These are phyloP conservation scores for Sporothrix phasma DNA, from an alignment of 2,329 filamentous ascomycete genomes.

Conservation along the genomic window DNA sequence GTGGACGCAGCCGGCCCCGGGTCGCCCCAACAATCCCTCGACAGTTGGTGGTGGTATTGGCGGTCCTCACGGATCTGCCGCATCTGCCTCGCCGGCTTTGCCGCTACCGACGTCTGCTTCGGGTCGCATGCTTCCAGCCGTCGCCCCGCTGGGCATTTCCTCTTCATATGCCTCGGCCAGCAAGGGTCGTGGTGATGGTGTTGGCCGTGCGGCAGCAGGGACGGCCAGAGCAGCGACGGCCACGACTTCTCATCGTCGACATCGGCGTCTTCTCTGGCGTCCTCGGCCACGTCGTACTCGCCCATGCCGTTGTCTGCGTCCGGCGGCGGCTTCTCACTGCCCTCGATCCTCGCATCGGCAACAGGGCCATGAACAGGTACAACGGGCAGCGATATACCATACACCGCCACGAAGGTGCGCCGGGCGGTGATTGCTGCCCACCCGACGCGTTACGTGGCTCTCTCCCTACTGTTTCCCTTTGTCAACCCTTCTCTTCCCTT, in stretches of 20 bases:
- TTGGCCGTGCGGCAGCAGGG: not conserved
- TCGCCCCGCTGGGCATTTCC: constrained; percentile 3
- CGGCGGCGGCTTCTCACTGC: constrained; percentile 9
- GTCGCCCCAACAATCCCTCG: not conserved
- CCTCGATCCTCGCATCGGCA: constrained; percentile 11
- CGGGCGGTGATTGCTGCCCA: not conserved
- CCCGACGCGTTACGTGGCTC: not conserved
- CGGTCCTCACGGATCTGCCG: not conserved
- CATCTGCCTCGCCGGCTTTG: not conserved
- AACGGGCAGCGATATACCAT: not conserved
- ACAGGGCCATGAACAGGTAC: not conserved
- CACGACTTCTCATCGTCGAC: constrained; percentile 9
- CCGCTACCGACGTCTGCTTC: not conserved
- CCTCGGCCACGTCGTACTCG: constrained; percentile 8
- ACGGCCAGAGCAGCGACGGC: not conserved
- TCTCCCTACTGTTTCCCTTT: not conserved
- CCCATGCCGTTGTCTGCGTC: constrained; percentile 5
- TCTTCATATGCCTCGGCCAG: not conserved
- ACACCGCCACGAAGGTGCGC: not conserved
- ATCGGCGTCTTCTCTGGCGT: not conserved
- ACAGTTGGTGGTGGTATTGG: too few species aligned
- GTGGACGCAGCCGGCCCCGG: not conserved
- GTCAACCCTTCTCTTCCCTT: not conserved
- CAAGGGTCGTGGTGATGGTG: not conserved
- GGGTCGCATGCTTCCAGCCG: not conserved